Evolutionary conservation across 2,329 filamentous ascomycete genomes (phyloP), one percentile per base, ranked within the genome.

Genomic region (Tolypocladium cylindrosporum): DNA sequence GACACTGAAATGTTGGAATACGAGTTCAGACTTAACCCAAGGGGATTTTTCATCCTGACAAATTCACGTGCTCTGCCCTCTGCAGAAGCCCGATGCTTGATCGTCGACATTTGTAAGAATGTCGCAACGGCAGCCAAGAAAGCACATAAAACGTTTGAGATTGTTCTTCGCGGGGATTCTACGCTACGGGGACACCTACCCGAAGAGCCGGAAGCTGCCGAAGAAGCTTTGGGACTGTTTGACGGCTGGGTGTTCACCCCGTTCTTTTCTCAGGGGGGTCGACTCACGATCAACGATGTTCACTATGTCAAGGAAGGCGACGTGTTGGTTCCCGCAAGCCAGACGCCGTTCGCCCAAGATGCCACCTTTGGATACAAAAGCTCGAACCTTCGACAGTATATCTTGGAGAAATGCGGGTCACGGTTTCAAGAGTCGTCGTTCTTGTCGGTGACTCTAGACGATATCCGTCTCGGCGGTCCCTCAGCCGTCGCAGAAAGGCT

Each of bases 31-130:
- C 67, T 66, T 16, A 68, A 64, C 9, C 61, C 62, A 1, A 66
- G 67, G 2, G 81, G 81, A 9, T 84, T 84, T 71, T 84, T 84
- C 70, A 82, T 84, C 60, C 70, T 84, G 4, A 84, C 81, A 24
- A 84, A 84, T 64, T 82, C 79, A 5, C 77, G 80, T 13, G 81
- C 81, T 3, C 68, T 83, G 5, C 77, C 77, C 24, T 74, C 78
- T 0, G 64, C 68, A 1, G 73, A 77, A 52, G 80, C 80, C 1
- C 69, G 73, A 24, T 59, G 60, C 0, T 71, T 84, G 2, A 77
- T 82, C 58, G 63, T 66, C 19, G 73, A 75, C 19, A 81, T 84
- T 55, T 81, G 78, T 64, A 58, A 64, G 6, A 79, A 80, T 58
- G 66, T 84, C n/a, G 68, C 74, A 19, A 58, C 66, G n/a, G 80